These are phyloP conservation scores for Lepraria neglecta DNA, from an alignment of 495 filamentous ascomycete species.

Conservation along the genomic window DNA sequence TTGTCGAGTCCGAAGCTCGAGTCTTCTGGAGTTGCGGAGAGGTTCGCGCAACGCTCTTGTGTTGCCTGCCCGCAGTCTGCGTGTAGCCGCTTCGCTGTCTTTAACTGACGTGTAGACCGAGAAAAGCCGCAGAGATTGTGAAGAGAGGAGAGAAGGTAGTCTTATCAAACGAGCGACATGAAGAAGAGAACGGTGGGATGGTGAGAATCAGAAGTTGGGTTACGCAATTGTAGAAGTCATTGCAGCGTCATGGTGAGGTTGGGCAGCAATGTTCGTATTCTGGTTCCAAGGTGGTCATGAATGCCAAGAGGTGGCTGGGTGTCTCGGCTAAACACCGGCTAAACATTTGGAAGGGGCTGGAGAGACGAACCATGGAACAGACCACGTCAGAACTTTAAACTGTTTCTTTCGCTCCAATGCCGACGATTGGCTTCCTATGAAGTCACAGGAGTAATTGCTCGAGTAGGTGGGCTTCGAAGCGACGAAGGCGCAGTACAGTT, in stretches of 20 bases:
- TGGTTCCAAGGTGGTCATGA: not conserved
- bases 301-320: conserved; percentile 17
- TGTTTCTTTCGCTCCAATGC: too few relatives aligned
- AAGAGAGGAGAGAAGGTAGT: not conserved
- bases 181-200: conserved; percentile 17
- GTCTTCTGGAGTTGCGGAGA: not conserved
- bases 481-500: too few relatives aligned
- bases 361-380: not conserved
- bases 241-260: conserved; percentile 7
- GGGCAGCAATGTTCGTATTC: conserved; percentile 18
- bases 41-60: not conserved
- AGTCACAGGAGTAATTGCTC: too few relatives aligned
- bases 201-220: conserved; percentile 12
- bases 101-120: conserved; percentile 1
- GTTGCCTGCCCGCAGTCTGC: conserved; percentile 18
- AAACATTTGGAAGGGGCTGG: conserved; percentile 3
- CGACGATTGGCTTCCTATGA: too few relatives aligned
- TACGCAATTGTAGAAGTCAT: conserved; percentile 5
- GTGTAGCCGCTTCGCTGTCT: conserved; percentile 7
- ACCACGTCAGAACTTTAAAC: too few relatives aligned
- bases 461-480: too few relatives aligned
- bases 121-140: not conserved
- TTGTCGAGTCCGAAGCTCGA: not conserved
- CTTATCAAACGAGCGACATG: conserved; percentile 27
- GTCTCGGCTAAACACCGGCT: not conserved